phyloP scores from a whole-genome alignment of 495 filamentous ascomycete genomes.

The Cryomyces antarcticus region DNA sequence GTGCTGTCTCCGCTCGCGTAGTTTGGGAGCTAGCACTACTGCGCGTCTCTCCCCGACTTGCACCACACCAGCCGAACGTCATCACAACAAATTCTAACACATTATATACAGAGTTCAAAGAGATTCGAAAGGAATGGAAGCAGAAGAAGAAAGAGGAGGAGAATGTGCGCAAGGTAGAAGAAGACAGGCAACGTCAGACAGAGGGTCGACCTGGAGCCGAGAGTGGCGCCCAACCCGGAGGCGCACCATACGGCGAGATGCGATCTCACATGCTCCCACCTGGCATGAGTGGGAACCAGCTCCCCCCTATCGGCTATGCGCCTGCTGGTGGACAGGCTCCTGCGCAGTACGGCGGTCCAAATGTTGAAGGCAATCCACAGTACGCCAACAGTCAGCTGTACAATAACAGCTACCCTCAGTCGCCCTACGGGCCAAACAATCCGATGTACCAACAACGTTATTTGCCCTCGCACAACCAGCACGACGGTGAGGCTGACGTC shows the following conservation, averaged over 20 bases:
- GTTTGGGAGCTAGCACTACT: not conserved
- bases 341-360: slow-evolving; percentile 43
- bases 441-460: slow-evolving; percentile 61
- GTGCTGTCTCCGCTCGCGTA: not conserved
- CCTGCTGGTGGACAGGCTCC: slow-evolving; percentile 40
- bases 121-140: slow-evolving; percentile 98
- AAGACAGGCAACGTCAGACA: slow-evolving; percentile 61
- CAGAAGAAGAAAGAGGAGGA: slow-evolving; percentile 98
- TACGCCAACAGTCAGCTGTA: slow-evolving; percentile 34
- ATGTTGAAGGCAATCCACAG: slow-evolving; percentile 38
- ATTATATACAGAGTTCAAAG: slow-evolving; percentile 67
- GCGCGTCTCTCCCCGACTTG: not conserved
- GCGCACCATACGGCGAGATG: slow-evolving; percentile 29
- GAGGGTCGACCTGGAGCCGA: slow-evolving; percentile 36
- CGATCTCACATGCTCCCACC: slow-evolving; percentile 29
- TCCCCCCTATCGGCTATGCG: slow-evolving; percentile 76
- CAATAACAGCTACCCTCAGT: slow-evolving; percentile 40
- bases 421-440: slow-evolving; percentile 50
- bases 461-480: too few relatives aligned
- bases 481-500: too few relatives aligned
- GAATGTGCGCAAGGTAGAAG: slow-evolving; percentile 66
- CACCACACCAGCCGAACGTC: not conserved
- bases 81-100: slow-evolving; percentile 8
- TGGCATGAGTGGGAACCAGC: slow-evolving; percentile 37
- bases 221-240: slow-evolving; percentile 8